phyloP scores from a whole-genome alignment of 257 asterid genomes.

The Rehmannia glutinosa region DNA sequence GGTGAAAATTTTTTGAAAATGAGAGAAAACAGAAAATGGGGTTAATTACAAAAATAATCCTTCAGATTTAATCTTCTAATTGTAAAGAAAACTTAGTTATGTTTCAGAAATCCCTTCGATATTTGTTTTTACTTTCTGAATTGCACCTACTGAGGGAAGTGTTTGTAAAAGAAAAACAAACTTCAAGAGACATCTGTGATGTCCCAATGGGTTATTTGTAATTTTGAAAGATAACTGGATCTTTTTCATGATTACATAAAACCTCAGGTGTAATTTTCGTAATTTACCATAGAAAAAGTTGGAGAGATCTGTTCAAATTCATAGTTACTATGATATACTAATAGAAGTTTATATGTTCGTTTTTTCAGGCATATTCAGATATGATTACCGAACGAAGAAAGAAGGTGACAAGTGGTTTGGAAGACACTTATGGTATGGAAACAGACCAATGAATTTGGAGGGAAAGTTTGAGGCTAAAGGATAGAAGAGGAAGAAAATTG shows the following conservation, averaged over 20 bases:
- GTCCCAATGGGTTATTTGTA: not conserved
- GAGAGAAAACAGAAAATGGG: not conserved
- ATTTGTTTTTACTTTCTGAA: not conserved
- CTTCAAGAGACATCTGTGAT: no score
- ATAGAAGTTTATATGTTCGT: not conserved
- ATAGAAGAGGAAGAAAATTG: not conserved
- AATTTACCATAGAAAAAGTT: no score
- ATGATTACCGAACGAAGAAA: constrained; percentile 74
- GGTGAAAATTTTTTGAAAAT: not conserved
- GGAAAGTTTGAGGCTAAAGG: no score
- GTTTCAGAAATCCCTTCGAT: no score
- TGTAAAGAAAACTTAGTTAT: no score
- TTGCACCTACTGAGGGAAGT: no score
- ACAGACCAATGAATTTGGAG: constrained; percentile 23
- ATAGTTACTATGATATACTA: not conserved
- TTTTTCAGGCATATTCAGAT: constrained; percentile 52
- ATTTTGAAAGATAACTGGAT: no score
- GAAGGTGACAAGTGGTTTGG: constrained; percentile 55
- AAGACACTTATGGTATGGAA: constrained; percentile 66
- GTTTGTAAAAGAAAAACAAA: not conserved
- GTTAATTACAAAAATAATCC: no score
- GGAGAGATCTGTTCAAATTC: no score
- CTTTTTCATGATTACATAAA: no score
- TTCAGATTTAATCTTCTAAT: no score
- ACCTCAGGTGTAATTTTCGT: no score